A percentile compares a stretch with the other conserved stretches of the same genome.
These are phyloP conservation scores for Pseudogymnoascus sp. DNA, from an alignment of 2,329 filamentous ascomycete genomes.

Conservation along the genomic window DNA sequence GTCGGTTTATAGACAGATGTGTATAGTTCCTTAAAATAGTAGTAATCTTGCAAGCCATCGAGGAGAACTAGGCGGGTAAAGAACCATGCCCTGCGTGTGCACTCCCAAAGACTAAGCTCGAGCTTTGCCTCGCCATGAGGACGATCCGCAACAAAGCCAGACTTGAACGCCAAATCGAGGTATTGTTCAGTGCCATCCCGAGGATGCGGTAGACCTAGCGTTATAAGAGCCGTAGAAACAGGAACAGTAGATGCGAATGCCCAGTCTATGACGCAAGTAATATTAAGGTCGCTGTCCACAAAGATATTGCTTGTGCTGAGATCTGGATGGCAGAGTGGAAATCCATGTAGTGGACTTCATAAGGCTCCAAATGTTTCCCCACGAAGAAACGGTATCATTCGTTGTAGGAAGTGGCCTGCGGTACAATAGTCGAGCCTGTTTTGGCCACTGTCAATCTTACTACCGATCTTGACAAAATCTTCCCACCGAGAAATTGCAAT, in stretches of 20 bases:
- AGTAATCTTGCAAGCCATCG: constrained; percentile 15
- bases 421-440: constrained; percentile 21
- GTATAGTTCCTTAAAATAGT: constrained; percentile 17
- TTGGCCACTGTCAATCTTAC: constrained; percentile 22
- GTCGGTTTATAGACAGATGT: not conserved
- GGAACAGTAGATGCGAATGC: constrained; percentile 23
- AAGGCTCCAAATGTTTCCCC: not conserved
- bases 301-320: constrained; percentile 23
- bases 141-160: constrained; percentile 9
- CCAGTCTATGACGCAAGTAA: constrained; percentile 27
- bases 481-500: constrained; percentile 14
- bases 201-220: constrained; percentile 13
- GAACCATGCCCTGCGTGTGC: constrained; percentile 13
- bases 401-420: constrained; percentile 18
- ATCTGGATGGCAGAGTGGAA: constrained; percentile 22
- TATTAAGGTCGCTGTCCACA: constrained; percentile 24
- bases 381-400: constrained; percentile 22
- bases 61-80: constrained; percentile 16
- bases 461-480: constrained; percentile 17
- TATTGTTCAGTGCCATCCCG: constrained; percentile 11
- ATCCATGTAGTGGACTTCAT: constrained; percentile 11
- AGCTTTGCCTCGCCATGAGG: constrained; percentile 9
- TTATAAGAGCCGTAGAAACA: constrained; percentile 19
- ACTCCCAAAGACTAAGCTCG: constrained; percentile 11
- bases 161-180: constrained; percentile 11